A percentile compares a stretch with the other conserved stretches of the same genome.
These are phyloP conservation scores for Boeremia lycopersici DNA, from an alignment of 2,329 filamentous ascomycete genomes.

Conservation along the genomic window DNA sequence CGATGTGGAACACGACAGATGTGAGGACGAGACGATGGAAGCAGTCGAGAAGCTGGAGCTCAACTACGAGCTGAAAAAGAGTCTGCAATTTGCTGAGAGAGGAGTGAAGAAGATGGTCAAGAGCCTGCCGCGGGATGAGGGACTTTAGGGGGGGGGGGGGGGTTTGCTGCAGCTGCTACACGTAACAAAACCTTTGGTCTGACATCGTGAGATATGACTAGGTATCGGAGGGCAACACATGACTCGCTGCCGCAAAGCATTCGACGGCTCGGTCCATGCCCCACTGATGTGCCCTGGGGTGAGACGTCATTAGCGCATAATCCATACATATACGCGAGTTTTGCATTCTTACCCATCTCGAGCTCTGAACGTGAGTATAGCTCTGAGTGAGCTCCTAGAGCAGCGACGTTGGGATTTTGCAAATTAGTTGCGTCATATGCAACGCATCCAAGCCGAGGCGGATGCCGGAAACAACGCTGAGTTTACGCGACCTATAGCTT, in stretches of 20 bases:
- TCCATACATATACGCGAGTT: slow-evolving; percentile 22
- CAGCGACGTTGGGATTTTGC: background rate
- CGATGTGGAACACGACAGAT: background rate
- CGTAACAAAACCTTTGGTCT: background rate
- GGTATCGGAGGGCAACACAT: background rate
- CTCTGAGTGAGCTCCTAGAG: background rate
- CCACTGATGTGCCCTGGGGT: slow-evolving; percentile 5
- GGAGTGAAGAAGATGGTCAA: slow-evolving; percentile 44
- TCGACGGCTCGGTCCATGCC: slow-evolving; percentile 3
- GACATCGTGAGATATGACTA: background rate
- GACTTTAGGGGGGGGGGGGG: background rate
- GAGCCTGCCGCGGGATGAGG: slow-evolving; percentile 20
- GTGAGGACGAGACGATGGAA: slow-evolving; percentile 11
- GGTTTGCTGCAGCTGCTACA: background rate
- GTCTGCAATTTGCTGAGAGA: slow-evolving; percentile 38
- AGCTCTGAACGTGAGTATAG: background rate
- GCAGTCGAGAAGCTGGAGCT: slow-evolving; percentile 15
- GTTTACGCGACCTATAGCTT: background rate
- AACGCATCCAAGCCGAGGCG: slow-evolving; percentile 10
- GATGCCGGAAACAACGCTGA: slow-evolving; percentile 1
- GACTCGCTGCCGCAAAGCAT: background rate
- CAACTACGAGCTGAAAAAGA: slow-evolving; percentile 30
- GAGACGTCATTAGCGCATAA: background rate
- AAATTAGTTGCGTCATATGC: slow-evolving; percentile 7
- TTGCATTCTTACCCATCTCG: too few species aligned